These are phyloP conservation scores for Acarospora socialis DNA, from an alignment of 2,329 filamentous ascomycete species.

Conservation along the genomic window DNA sequence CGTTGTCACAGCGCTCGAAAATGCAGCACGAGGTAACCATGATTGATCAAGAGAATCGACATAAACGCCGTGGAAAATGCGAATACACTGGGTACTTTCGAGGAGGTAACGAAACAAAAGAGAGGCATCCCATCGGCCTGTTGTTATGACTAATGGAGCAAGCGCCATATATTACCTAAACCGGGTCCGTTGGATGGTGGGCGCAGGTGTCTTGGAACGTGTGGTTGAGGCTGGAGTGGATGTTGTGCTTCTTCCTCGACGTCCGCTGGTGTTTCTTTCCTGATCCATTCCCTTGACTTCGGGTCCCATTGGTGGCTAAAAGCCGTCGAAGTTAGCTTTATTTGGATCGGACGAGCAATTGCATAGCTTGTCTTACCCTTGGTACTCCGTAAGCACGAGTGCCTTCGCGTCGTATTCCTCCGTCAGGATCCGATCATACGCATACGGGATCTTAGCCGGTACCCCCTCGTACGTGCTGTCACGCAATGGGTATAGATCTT, in stretches of 20 bases:
- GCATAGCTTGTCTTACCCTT: slow-evolving; percentile 20
- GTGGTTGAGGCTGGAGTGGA: no score
- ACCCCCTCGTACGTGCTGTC: slow-evolving; percentile 63
- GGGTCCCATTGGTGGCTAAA: slow-evolving; percentile 26
- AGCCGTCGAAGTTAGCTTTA: slow-evolving; percentile 8
- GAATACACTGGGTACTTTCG: no score
- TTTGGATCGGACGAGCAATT: neutral
- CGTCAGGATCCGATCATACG: slow-evolving; percentile 25
- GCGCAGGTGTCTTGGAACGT: no score
- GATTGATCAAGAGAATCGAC: no score
- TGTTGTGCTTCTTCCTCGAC: slow-evolving; percentile 10
- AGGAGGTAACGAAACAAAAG: no score
- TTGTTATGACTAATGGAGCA: no score
- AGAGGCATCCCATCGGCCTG: no score
- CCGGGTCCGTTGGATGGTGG: no score
- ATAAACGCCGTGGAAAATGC: no score
- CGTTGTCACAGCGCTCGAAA: no score
- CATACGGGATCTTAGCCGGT: slow-evolving; percentile 48
- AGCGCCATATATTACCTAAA: no score
- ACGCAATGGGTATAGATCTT: slow-evolving; percentile 64
- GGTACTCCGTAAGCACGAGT: slow-evolving; percentile 22
- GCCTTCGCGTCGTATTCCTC: slow-evolving; percentile 27
- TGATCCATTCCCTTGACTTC: slow-evolving; percentile 22
- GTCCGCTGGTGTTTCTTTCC: slow-evolving; percentile 8
- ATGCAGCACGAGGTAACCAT: no score